Conservation (phyloP, 1,284 basidiomycete species). For the Sparassis latifolia region DNA sequence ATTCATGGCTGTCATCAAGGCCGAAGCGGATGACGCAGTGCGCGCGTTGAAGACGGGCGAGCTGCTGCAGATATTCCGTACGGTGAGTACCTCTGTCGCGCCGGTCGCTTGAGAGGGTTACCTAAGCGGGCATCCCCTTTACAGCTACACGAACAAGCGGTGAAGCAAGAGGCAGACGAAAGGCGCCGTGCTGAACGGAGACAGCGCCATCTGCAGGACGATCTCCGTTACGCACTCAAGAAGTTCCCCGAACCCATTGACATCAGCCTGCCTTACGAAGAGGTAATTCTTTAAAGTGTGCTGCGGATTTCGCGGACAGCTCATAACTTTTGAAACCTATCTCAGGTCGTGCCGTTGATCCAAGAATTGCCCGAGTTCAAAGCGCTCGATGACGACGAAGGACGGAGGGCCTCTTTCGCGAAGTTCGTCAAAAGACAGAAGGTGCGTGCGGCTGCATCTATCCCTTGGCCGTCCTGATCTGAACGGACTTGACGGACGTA, state of each 20-base stretch:
- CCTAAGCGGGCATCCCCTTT: slow-evolving; percentile 6
- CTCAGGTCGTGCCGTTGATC: slow-evolving; percentile 67
- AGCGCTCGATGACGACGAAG: slow-evolving; percentile 78
- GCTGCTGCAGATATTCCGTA: slow-evolving; percentile 54
- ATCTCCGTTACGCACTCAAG: slow-evolving; percentile 92
- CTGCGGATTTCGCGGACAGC: background rate
- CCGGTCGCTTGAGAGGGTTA: background rate
- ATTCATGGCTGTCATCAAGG: slow-evolving; percentile 53
- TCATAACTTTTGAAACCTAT: background rate
- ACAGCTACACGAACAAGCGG: slow-evolving; percentile 65
- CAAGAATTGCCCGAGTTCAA: slow-evolving; percentile 79
- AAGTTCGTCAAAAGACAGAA: slow-evolving; percentile 87
- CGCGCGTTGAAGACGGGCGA: slow-evolving; percentile 47
- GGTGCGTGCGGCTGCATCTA: slow-evolving; percentile 29
- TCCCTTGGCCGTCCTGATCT: slow-evolving; percentile 8
- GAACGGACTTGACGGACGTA: background rate
- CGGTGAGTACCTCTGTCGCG: slow-evolving; percentile 41
- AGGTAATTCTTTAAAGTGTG: slow-evolving; percentile 39
- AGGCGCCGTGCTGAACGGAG: slow-evolving; percentile 76
- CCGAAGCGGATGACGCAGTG: slow-evolving; percentile 41
- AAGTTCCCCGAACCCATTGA: slow-evolving; percentile 81
- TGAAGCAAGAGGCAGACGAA: slow-evolving; percentile 77
- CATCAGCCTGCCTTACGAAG: slow-evolving; percentile 68
- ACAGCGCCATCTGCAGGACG: slow-evolving; percentile 87
- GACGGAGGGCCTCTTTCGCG: slow-evolving; percentile 69